Percentiles rank a stretch among this genome's conserved stretches.
Evolutionary conservation across 2,329 filamentous ascomycete genomes (phyloP).

Genomic region (Pseudocercospora fuligena): DNA sequence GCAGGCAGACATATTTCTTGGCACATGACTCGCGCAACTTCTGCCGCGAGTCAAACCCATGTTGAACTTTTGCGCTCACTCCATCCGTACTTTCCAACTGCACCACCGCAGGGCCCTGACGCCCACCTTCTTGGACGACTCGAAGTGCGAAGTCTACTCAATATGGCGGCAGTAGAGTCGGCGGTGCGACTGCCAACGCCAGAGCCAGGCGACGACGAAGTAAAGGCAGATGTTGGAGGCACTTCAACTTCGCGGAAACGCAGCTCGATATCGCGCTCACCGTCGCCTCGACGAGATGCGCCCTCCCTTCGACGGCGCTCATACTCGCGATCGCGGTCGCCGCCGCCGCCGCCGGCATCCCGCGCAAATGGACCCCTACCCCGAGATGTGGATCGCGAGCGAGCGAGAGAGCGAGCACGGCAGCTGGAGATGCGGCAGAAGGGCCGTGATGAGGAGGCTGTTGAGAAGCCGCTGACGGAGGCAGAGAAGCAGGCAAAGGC

Average conservation of each 20-base stretch:
- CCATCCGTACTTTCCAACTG: not conserved
- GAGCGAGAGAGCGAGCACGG: slow-evolving; percentile 58
- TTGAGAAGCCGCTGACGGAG: slow-evolving; percentile 64
- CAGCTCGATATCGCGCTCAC: slow-evolving; percentile 39
- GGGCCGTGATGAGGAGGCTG: slow-evolving; percentile 49
- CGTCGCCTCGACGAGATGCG: slow-evolving; percentile 42
- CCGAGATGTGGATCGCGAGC: slow-evolving; percentile 54
- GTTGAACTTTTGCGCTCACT: not conserved
- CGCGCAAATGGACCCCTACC: slow-evolving; percentile 43
- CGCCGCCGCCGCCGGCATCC: slow-evolving; percentile 36
- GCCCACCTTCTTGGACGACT: not conserved
- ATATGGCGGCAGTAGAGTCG: slow-evolving; percentile 33
- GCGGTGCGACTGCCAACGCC: slow-evolving; percentile 38
- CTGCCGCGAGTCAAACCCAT: not conserved
- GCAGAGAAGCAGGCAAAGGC: slow-evolving; percentile 86
- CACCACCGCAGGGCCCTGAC: not conserved
- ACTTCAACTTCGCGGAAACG: slow-evolving; percentile 37
- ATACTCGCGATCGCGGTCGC: slow-evolving; percentile 33
- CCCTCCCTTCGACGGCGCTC: slow-evolving; percentile 36
- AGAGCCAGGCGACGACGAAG: slow-evolving; percentile 27
- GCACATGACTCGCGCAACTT: not conserved
- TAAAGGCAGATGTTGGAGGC: not conserved
- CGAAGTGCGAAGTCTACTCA: not conserved
- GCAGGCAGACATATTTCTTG: not conserved
- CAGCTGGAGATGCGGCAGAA: slow-evolving; percentile 51